These are phyloP conservation scores for Hypoxylon sp. DNA, from an alignment of 2,329 filamentous ascomycete genomes.

Conservation along the genomic window DNA sequence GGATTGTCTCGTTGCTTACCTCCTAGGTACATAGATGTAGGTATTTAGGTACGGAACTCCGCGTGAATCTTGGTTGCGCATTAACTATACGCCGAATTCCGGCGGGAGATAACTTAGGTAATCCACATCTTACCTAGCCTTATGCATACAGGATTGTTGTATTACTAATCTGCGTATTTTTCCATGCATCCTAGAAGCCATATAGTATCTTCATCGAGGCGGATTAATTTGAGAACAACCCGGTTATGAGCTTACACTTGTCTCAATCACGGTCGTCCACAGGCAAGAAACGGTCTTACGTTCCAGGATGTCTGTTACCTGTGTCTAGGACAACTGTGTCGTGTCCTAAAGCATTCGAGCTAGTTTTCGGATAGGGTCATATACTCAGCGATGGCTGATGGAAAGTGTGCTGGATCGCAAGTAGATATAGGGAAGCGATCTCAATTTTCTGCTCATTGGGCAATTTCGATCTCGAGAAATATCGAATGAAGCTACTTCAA, in stretches of 20 bases:
- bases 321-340: slow-evolving; percentile 9
- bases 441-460: neutral
- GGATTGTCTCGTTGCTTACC: neutral
- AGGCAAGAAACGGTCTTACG: neutral
- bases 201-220: neutral
- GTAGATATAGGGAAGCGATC: neutral
- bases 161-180: neutral
- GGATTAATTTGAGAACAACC: neutral
- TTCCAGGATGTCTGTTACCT: neutral
- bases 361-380: neutral
- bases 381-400: neutral
- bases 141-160: too few relatives aligned
- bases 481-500: neutral
- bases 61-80: slow-evolving; percentile 22
- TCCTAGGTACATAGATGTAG: neutral
- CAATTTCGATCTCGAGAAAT: neutral
- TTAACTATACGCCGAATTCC: slow-evolving; percentile 39
- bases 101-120: neutral
- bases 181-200: neutral
- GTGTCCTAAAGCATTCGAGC: neutral
- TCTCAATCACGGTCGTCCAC: neutral
- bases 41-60: neutral
- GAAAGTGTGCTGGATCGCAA: neutral
- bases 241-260: neutral
- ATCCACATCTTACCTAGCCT: neutral